Conservation (phyloP, 441 rosid genomes). For the Gossypium davidsonii region DNA sequence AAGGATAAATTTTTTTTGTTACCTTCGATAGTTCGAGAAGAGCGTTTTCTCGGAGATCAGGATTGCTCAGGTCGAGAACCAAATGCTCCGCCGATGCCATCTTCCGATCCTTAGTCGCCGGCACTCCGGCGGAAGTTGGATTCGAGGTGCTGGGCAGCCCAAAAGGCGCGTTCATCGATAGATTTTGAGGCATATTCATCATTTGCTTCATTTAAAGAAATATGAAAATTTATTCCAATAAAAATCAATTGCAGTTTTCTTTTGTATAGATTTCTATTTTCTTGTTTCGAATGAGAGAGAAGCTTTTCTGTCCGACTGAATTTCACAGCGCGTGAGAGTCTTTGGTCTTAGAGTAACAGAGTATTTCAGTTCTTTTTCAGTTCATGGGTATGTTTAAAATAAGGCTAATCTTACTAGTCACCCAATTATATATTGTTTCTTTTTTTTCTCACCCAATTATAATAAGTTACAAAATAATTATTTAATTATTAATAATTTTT, state of each 20-base stretch:
- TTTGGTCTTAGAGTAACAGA: background rate
- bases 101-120: conserved; percentile 73
- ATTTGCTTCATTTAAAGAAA: conserved; percentile 12
- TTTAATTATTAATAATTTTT: no score
- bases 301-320: background rate
- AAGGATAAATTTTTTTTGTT: background rate
- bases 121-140: conserved; percentile 31
- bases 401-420: background rate
- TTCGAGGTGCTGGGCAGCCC: conserved; percentile 35
- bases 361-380: background rate
- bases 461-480: no score
- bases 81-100: conserved; percentile 92
- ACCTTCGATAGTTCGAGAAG: conserved; percentile 96
- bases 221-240: background rate
- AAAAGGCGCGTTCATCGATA: conserved; percentile 33
- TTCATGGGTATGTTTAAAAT: no score
- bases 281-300: background rate
- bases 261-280: no score
- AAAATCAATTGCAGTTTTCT: background rate
- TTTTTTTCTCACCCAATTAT: no score
- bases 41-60: conserved; percentile 94
- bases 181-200: conserved; percentile 35
- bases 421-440: no score
- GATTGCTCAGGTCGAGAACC: conserved; percentile 93
- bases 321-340: background rate